Evolutionary conservation across 176 grass and related monocot species (phyloP), one percentile per base, ranked within the genome.

Genomic region (Neostapfia colusana): DNA sequence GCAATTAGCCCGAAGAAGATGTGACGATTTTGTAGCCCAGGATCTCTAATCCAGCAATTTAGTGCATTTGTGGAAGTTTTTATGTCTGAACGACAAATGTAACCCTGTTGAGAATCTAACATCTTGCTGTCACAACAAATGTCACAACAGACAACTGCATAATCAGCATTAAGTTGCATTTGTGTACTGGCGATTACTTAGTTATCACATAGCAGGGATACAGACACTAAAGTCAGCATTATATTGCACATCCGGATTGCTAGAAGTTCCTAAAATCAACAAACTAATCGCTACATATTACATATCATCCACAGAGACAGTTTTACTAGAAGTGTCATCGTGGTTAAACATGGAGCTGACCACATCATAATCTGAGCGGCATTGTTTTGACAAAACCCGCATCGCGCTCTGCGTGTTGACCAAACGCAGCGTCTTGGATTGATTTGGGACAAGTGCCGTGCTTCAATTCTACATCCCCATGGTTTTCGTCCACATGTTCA

Each of bases 361-460:
- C 41, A 76, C 20, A 53, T 37, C 46, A 11, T 71, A 77, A n/a
- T 75, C 20, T 28, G 80, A 72, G 2, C 50, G 41, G 60, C 41
- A 82, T 54, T 80, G 75, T 31, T 83, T 83, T n/a, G 4, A 86
- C 46, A 36, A 74, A 86, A 63, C 83, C 83, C 38, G 34, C 64
- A 13, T 79, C 64, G 79, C 43, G 17, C 2, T 83, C 69, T 10
- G 35, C 15, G 37, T 7, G 24, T 58, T 67, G 56, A 40, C 50
- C 71, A 3, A 70, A 88, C 13, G 67, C n/a, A 24, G 82, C 51
- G 44, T 84, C 85, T 17, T 89, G 75, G 24, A 74, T 69, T 53
- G 72, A 74, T 66, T 91, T 87, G 37, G 76, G 65, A 76, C 83
- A 81, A 3, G n/a, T 63, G n/a, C 16, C 63, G 57, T 70, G 76